Evolutionary conservation across 345 rosid genomes (phyloP).

Genomic region (Bruguiera sexangula): DNA sequence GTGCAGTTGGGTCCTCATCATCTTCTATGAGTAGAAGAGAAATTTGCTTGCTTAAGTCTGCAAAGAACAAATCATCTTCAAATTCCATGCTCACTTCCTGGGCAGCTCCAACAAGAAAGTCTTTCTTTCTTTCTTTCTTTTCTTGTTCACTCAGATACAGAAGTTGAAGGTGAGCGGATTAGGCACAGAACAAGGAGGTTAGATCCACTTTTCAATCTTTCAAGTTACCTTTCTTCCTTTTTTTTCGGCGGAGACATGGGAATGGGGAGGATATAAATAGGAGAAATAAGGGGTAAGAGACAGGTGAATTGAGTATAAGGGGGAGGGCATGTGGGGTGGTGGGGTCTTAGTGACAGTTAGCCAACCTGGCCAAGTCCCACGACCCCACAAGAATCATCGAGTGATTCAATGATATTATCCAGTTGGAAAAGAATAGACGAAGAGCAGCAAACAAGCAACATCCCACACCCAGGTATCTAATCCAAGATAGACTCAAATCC

Average conservation of each 20-base stretch:
- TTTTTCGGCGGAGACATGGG: slow-evolving; percentile 14
- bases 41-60: slow-evolving; percentile 86
- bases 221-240: background rate
- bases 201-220: background rate
- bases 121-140: background rate
- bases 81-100: slow-evolving; percentile 61
- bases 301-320: background rate
- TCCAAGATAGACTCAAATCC: slow-evolving; percentile 32
- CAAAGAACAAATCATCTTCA: slow-evolving; percentile 86
- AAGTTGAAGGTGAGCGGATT: background rate
- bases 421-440: slow-evolving; percentile 27
- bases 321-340: slow-evolving; percentile 45
- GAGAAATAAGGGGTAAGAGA: slow-evolving; percentile 1
- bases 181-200: background rate
- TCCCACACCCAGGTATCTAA: slow-evolving; percentile 40
- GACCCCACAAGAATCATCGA: slow-evolving; percentile 42
- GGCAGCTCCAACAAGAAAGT: background rate
- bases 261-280: slow-evolving; percentile 33
- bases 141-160: background rate
- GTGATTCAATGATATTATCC: slow-evolving; percentile 43
- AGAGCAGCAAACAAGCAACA: slow-evolving; percentile 20
- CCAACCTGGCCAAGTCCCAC: slow-evolving; percentile 37
- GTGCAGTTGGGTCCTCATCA: slow-evolving; percentile 54
- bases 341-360: slow-evolving; percentile 45
- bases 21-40: slow-evolving; percentile 93